A percentile compares a stretch with the other conserved stretches of the same genome.
Conservation (phyloP, 768 basidiomycete genomes). For the Tubosaeta sp. region DNA sequence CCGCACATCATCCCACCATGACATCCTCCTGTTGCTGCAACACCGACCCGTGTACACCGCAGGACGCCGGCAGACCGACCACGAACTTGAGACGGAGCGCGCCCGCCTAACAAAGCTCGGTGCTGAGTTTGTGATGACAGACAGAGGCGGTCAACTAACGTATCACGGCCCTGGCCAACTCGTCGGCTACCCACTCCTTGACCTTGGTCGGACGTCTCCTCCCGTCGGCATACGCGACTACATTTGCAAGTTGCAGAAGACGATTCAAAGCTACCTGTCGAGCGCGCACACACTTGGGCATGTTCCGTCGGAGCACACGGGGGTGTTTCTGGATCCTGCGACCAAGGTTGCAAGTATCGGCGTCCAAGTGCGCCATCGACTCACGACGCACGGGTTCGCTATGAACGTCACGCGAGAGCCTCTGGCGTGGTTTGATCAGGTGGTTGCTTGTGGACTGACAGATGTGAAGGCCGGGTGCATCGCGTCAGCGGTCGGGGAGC, state of each 20-base stretch:
- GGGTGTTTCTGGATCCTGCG: conserved; percentile 76
- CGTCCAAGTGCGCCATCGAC: conserved; percentile 89
- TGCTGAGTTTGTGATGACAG: conserved; percentile 80
- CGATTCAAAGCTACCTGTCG: conserved; percentile 59
- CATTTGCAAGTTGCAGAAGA: conserved; percentile 75
- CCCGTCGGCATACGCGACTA: conserved; percentile 73
- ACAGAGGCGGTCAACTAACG: conserved; percentile 89
- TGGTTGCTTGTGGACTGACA: conserved; percentile 88
- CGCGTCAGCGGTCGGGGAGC: conserved; percentile 39
- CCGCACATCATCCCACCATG: conserved; percentile 45
- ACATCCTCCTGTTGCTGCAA: conserved; percentile 76
- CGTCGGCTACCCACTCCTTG: conserved; percentile 91
- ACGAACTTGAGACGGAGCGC: conserved; percentile 55
- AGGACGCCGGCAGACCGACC: conserved; percentile 79
- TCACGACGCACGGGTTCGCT: conserved; percentile 94
- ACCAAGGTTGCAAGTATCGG: conserved; percentile 95
- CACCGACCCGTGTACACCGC: conserved; percentile 94
- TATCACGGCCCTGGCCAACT: conserved; percentile 98
- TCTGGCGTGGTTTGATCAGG: conserved; percentile 75
- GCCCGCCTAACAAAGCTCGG: conserved; percentile 67
- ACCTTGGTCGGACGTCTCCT: conserved; percentile 77
- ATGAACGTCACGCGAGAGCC: conserved; percentile 86
- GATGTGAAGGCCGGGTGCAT: conserved; percentile 79
- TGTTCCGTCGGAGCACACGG: conserved; percentile 75
- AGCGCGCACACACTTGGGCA: conserved; percentile 56